Conservation (phyloP, 202 grass and related monocot species). For the Zizania palustris region DNA sequence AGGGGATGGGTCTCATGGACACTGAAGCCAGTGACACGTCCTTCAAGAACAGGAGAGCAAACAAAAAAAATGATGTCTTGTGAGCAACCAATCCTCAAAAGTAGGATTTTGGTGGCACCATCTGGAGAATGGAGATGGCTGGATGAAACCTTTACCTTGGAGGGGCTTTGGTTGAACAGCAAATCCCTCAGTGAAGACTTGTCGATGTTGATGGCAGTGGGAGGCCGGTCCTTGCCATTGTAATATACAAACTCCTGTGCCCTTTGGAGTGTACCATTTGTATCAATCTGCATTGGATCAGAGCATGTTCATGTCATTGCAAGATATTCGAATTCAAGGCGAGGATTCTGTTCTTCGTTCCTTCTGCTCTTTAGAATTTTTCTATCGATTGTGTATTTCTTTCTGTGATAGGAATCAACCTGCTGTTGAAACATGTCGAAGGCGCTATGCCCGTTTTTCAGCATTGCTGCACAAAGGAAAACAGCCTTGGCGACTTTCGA, state of each 20-base stretch:
- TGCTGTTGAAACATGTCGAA: constrained; percentile 87
- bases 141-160: constrained; percentile 56
- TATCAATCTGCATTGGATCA: constrained; percentile 54
- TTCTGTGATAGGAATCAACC: constrained; percentile 44
- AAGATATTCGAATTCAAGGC: constrained; percentile 1
- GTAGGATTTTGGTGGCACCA: constrained; percentile 14
- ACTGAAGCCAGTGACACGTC: constrained; percentile 84
- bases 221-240: constrained; percentile 79
- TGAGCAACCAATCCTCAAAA: constrained; percentile 15
- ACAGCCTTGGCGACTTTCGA: constrained; percentile 76
- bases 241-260: constrained; percentile 84
- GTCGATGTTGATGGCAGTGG: constrained; percentile 77
- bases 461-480: constrained; percentile 87
- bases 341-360: background rate
- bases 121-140: background rate
- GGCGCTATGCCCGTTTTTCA: constrained; percentile 61
- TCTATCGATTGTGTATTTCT: too few species aligned
- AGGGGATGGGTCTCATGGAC: constrained; percentile 87
- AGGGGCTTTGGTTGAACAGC: constrained; percentile 87
- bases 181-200: constrained; percentile 66
- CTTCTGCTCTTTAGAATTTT: background rate
- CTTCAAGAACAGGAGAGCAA: constrained; percentile 34
- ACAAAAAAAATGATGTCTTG: background rate
- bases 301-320: background rate
- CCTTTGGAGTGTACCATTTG: constrained; percentile 66